Conservation (phyloP, 2,329 filamentous ascomycete species). For the Fusarium begoniae region DNA sequence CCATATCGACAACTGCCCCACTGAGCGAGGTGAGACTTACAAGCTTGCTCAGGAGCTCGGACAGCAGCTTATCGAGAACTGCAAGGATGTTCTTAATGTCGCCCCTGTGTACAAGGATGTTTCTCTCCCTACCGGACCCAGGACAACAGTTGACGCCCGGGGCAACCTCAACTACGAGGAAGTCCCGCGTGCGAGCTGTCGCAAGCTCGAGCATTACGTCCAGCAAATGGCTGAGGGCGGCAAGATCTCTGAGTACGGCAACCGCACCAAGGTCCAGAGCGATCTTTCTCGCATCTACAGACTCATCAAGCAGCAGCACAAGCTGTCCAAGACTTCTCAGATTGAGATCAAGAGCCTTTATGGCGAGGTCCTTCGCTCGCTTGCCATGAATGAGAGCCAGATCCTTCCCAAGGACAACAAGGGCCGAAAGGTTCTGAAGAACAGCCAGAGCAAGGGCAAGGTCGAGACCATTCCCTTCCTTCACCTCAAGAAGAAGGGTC, state of each 20-base stretch:
- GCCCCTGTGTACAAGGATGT: slow-evolving; percentile 97
- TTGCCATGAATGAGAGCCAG: slow-evolving; percentile 98
- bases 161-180: slow-evolving; percentile 95
- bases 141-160: slow-evolving; percentile 89
- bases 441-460: slow-evolving; percentile 79
- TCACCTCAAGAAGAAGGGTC: slow-evolving; percentile 92
- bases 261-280: slow-evolving; percentile 96
- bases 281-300: slow-evolving; percentile 96
- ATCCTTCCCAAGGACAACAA: slow-evolving; percentile 92
- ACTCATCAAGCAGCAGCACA: slow-evolving; percentile 98
- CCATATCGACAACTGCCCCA: slow-evolving; percentile 98
- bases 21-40: slow-evolving; percentile 96
- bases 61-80: slow-evolving; percentile 94
- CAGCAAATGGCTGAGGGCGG: slow-evolving; percentile 98
- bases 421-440: slow-evolving; percentile 63
- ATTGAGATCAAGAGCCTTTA: slow-evolving; percentile 97
- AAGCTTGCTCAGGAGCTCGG: slow-evolving; percentile 96
- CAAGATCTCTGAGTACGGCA: slow-evolving; percentile 98
- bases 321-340: slow-evolving; percentile 94
- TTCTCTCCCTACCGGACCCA: slow-evolving; percentile 86
- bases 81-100: slow-evolving; percentile 86
- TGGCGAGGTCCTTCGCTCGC: slow-evolving; percentile 89
- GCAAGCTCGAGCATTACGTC: slow-evolving; percentile 98
- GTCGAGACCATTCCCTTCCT: slow-evolving; percentile 98
- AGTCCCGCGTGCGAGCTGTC: slow-evolving; percentile 83